Percentiles rank a stretch among this genome's conserved stretches.
Evolutionary conservation across 2,329 filamentous ascomycete genomes (phyloP).

Genomic region (Scorias spongiosa): DNA sequence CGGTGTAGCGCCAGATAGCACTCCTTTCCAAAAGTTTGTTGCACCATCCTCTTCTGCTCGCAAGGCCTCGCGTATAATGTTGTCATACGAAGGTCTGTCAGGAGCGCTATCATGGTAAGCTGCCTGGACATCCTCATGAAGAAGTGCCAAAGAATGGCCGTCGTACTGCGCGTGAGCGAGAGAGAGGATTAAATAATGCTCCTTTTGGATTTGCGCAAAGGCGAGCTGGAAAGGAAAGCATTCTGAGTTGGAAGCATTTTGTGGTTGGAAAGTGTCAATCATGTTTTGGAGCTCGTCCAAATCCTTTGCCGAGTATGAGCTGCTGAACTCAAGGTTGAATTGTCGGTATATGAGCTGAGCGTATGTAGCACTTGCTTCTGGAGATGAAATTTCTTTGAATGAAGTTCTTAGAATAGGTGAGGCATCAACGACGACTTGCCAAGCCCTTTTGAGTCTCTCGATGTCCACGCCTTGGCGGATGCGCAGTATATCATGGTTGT

Average conservation of each 20-base stretch:
- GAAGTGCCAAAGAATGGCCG: conserved; percentile 62
- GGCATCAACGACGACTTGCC: conserved; percentile 40
- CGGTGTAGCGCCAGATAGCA: conserved; percentile 39
- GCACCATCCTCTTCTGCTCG: conserved; percentile 31
- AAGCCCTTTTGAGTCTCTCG: conserved; percentile 42
- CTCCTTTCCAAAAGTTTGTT: conserved; percentile 53
- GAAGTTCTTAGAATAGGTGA: conserved; percentile 62
- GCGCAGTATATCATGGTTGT: conserved; percentile 66
- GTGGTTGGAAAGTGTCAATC: neutral
- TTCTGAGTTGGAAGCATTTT: neutral
- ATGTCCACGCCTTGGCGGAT: conserved; percentile 42
- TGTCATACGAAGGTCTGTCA: conserved; percentile 33
- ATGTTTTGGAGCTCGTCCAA: conserved; percentile 5
- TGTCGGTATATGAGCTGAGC: conserved; percentile 37
- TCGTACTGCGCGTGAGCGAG: conserved; percentile 83
- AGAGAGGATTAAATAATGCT: conserved; percentile 44
- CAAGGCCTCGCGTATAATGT: conserved; percentile 41
- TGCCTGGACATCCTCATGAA: conserved; percentile 55
- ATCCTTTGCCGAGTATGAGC: conserved; percentile 9
- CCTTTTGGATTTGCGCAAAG: conserved; percentile 19
- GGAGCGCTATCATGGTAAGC: conserved; percentile 40
- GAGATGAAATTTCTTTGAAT: conserved; percentile 52
- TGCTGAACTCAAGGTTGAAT: conserved; percentile 21
- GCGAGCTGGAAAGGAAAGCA: conserved; percentile 21
- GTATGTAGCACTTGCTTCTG: conserved; percentile 38